Evolutionary conservation across 768 basidiomycete species (phyloP).

Genomic region (Coprinellus aureogranulatus): DNA sequence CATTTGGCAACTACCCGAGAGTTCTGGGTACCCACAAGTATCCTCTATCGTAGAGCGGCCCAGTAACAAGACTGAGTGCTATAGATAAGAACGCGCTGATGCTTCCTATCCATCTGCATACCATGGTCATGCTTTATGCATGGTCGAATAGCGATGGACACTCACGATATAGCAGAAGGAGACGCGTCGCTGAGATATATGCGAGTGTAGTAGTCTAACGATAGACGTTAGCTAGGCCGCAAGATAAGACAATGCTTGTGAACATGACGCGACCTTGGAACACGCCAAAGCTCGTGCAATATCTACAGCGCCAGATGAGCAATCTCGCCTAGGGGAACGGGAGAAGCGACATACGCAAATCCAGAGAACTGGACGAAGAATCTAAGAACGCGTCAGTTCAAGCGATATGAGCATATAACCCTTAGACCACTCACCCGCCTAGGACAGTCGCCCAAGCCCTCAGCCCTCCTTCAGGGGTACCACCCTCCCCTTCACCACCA

Average conservation of each 20-base stretch:
- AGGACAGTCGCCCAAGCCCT: conserved; percentile 13
- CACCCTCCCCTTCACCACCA: not conserved
- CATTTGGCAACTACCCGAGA: not conserved
- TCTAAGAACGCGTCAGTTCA: not conserved
- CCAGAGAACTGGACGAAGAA: not conserved
- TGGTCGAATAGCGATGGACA: not conserved
- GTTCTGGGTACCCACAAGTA: conserved; percentile 21
- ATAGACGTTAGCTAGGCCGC: too few relatives aligned
- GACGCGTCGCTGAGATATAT: conserved; percentile 20
- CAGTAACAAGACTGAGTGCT: conserved; percentile 21
- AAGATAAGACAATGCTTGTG: too few relatives aligned
- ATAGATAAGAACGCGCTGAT: conserved; percentile 24
- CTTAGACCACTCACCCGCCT: conserved; percentile 9
- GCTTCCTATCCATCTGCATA: conserved; percentile 28
- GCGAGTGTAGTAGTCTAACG: conserved; percentile 24
- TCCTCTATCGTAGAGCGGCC: conserved; percentile 26
- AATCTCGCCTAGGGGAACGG: not conserved
- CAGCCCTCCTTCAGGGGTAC: conserved; percentile 14
- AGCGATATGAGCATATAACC: not conserved
- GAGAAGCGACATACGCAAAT: not conserved
- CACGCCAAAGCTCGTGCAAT: conserved; percentile 25
- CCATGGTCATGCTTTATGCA: too few relatives aligned
- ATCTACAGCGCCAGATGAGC: conserved; percentile 10
- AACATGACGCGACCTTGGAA: conserved; percentile 15
- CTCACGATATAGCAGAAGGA: conserved; percentile 22